Evolutionary conservation across 768 basidiomycete genomes (phyloP), one percentile per base, ranked within the genome.

Genomic region (Termitomyces sp.): DNA sequence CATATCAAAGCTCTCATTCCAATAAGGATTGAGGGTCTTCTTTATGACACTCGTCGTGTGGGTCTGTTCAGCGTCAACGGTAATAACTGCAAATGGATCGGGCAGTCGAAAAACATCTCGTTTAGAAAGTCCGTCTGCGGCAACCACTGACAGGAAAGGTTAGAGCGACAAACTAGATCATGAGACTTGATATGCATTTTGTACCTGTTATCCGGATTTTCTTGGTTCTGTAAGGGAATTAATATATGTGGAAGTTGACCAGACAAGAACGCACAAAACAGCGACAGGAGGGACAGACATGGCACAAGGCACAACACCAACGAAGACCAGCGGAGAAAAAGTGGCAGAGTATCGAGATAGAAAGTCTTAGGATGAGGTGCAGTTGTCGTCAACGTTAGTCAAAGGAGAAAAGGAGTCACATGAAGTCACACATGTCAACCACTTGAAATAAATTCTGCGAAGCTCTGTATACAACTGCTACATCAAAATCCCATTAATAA

Each of bases 1-100:
- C 95, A 99, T 89, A 69, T 98, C 96, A 72, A 99, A 98, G 68
- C 90, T 91, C 76, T 98, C 96, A 69, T 93, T 96, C 94, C 94
- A 97, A 72, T 96, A 95, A 0, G 94, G 91, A 73, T 94, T 94
- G 48, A 94, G 73, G 0, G 92, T 93, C 76, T 92, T 95, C 80
- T 94, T 98, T 68, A 98, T 97, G 33, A 96, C 96, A 56, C 90
- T 92, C 16, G 95, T 98, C 1, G 96, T 96, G 64, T 93, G 90
- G 0, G 95, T 98, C 73, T 98, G 95, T 71, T 97, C 94, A 4
- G 94, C 93, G 64, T 99, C 97, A 44, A 98, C 94, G 22, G 96
- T 98, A 71, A 99, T 90, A 66, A 99, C 94, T 6, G 97, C 96
- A 70, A 98, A 98, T 5, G 97, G 96, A 73, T 98, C 95, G 3